Percentiles rank a stretch among this genome's conserved stretches.
Conservation (phyloP, 495 filamentous ascomycete species). For the Aspergillus baeticus region DNA sequence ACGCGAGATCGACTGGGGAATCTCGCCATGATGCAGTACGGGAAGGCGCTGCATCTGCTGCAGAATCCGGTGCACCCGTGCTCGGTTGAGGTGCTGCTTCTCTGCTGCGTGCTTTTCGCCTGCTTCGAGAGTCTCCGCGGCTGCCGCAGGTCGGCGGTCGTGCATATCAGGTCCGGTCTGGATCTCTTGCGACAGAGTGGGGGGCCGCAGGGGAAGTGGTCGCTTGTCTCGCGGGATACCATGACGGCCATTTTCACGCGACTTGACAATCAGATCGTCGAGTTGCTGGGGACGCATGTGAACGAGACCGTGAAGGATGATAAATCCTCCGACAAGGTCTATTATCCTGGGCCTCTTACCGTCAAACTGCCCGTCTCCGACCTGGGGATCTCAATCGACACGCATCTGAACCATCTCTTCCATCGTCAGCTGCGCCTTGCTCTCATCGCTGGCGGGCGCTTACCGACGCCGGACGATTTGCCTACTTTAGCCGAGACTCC, state of each 20-base stretch:
- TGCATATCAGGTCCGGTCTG: constrained; percentile 7
- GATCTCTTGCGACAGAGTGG: neutral
- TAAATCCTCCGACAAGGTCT: neutral
- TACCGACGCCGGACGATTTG: no score
- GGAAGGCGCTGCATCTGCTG: neutral
- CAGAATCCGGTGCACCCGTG: neutral
- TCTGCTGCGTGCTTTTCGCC: constrained; percentile 5
- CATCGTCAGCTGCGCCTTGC: neutral
- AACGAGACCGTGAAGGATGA: neutral
- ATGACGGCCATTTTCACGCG: neutral
- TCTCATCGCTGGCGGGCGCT: neutral
- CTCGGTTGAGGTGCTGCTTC: neutral
- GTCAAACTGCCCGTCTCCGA: neutral
- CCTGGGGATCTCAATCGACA: neutral
- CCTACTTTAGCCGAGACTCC: neutral
- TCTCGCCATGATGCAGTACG: neutral
- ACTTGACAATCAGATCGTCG: constrained; percentile 7
- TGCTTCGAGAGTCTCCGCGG: constrained; percentile 7
- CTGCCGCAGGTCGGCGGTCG: neutral
- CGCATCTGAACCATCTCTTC: neutral
- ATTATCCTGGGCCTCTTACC: neutral
- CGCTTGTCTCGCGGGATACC: neutral
- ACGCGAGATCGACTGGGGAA: neutral
- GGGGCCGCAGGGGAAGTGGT: neutral
- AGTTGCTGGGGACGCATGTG: neutral